Conservation (phyloP, 2,329 filamentous ascomycete species). For the Colletotrichum salicis region DNA sequence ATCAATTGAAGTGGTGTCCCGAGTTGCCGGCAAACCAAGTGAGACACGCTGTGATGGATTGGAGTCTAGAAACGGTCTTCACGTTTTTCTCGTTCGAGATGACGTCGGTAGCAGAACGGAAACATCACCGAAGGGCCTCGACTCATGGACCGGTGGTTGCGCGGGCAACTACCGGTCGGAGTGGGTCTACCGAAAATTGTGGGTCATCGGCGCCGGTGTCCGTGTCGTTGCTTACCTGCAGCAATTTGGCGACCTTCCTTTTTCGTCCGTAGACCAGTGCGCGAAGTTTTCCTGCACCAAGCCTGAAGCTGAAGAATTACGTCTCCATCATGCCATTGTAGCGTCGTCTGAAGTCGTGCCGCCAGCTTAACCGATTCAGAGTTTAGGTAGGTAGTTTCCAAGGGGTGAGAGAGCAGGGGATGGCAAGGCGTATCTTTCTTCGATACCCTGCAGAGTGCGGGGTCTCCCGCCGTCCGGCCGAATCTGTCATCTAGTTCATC, state of each 20-base stretch:
- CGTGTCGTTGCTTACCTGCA: not conserved
- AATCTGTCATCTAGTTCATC: not conserved
- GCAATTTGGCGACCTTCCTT: conserved; percentile 18
- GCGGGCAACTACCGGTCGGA: not conserved
- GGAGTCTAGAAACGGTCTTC: not conserved
- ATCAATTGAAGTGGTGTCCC: not conserved
- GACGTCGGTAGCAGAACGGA: conserved; percentile 8
- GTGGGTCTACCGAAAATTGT: not conserved
- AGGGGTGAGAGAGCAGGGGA: not conserved
- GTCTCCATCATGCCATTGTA: not conserved
- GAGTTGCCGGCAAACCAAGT: not conserved
- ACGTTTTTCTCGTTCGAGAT: not conserved
- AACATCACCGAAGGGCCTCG: conserved; percentile 14
- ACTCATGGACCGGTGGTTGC: not conserved
- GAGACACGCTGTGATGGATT: not conserved
- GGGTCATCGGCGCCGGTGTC: conserved; percentile 1
- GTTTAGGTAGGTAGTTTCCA: not conserved
- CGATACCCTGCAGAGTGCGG: conserved; percentile 25
- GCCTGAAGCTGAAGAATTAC: not conserved
- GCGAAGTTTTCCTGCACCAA: not conserved
- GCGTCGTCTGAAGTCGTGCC: conserved; percentile 8
- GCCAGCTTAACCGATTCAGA: not conserved
- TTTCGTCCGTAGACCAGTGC: conserved; percentile 3
- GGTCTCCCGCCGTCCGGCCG: conserved; percentile 9
- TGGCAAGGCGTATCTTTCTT: not conserved